Base-by-base conservation (phyloP, 192 early-diverging fungal genomes). In the Gamsiella multidivaricata region DNA sequence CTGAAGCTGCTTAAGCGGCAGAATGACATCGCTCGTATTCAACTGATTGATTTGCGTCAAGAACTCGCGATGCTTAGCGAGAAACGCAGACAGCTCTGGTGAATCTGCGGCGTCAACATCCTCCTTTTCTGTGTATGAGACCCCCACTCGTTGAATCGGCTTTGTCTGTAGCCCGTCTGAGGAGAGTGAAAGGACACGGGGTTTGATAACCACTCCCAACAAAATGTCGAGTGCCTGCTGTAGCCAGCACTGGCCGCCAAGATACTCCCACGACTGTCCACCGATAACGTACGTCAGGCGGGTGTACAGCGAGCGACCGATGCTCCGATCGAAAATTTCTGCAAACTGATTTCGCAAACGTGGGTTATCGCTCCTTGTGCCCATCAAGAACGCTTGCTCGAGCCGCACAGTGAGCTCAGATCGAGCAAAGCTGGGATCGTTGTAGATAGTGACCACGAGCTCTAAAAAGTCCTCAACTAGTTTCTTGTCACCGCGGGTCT, bases 231-330 rank as follows among this genome's bases (percentile, higher is more conserved):
- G 65, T 0, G 95, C 94, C 59, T 98, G 97, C 56, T 93, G 91
- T 32, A 98, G 83, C 96, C 96, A 99, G 69, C 96, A 99, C 15
- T 90, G 88, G 45, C 83, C 81, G 0, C 88, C 86, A 12, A 99
- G 85, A 54, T 84, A 91, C 51, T 98, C 96, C 98, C 98, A 99
- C 63, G 94, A 98, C 78, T 99, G 98, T 12, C 94, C 89, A 32
- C 90, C 90, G 32, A 99, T 73, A 23, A 98, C 80, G 67, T 99
- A 99, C 39, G 91, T 92, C 15, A 99, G 82, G 6, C 98, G 84
- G 25, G 86, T 85, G 54, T 86, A 81, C n/a, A 97, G 71, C 1
- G 86, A 80, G 7, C 84, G 84, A 23, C 88, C 85, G 59, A 96
- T 86, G 65, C 92, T 95, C 14, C 88, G 70, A 51, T 98, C 90